These are phyloP conservation scores for Phytopythium boreale DNA, from an alignment of 352 stramenopile species.

Conservation along the genomic window DNA sequence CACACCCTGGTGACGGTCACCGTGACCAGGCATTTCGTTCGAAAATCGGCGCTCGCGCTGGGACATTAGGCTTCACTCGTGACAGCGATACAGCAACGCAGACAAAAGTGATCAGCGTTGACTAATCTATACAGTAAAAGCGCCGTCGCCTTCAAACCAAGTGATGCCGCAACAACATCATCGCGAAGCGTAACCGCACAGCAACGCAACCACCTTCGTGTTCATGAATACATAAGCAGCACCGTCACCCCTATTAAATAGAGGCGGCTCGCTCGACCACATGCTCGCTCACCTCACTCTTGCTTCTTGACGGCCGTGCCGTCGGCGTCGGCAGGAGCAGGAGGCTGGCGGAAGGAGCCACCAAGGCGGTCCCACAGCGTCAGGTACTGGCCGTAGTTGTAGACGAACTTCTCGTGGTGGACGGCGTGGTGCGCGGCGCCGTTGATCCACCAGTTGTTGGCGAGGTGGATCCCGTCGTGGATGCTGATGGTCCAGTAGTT, in stretches of 20 bases:
- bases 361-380: slow-evolving; percentile 71
- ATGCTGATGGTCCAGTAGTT: slow-evolving; percentile 85
- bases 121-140: no score
- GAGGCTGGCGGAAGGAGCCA: slow-evolving; percentile 59
- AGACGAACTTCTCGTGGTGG: slow-evolving; percentile 66
- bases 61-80: no score
- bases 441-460: slow-evolving; percentile 62
- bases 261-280: neutral
- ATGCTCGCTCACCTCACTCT: neutral
- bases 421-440: slow-evolving; percentile 59
- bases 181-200: no score
- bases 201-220: no score
- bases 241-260: no score
- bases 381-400: slow-evolving; percentile 78
- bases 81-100: no score
- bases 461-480: slow-evolving; percentile 57
- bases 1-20: no score
- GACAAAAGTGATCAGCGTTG: no score
- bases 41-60: neutral
- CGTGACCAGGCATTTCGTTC: neutral
- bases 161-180: neutral
- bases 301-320: slow-evolving; percentile 2
- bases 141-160: no score
- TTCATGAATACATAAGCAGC: neutral
- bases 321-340: slow-evolving; percentile 12